Evolutionary conservation across 2,329 filamentous ascomycete species (phyloP), one percentile per base, ranked within the genome.

Genomic region (Fusarium liriodendri): DNA sequence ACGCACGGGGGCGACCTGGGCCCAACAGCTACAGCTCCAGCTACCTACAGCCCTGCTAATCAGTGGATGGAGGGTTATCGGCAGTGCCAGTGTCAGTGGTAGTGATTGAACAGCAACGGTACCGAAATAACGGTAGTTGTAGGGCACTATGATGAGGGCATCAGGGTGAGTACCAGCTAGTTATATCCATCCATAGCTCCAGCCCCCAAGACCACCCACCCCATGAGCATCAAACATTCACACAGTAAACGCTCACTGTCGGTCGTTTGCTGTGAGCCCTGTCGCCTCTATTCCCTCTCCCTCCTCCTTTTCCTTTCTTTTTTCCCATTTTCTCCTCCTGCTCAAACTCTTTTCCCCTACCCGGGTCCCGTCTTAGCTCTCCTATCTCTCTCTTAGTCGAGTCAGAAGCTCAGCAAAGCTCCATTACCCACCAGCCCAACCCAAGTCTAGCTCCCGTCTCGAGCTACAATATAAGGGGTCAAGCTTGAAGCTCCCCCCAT

Each of bases 251-350:
- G n/a, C 47, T 52, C 47, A 29, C 25, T 52, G 47, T 29, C 22
- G 4, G 22, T 22, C 22, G 22, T 22, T 22, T 29, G 16, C 16
- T 29, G 18, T n/a, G 9, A 52, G 33, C 58, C 66, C 52, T 32
- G 55, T 57, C 40, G 29, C 27, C 20, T 68, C 33, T 32, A 37
- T 42, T 72, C 64, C 64, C 62, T 63, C 68, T 50, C 38, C 14
- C 14, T 38, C n/a, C 40, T 58, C 47, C 60, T 27, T 29, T n/a
- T 40, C 22, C 42, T 54, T 40, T 38, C n/a, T 33, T 37, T 37
- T 57, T 33, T 54, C 32, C 25, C 29, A 29, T 18, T 33, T 32
- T 11, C 50, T n/a, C 45, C 32, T 35, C n/a, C 32, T 63, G 22
- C 52, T 33, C 25, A 4, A 13, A 14, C 25, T 50, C 16, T 22